Evolutionary conservation across 2,329 filamentous ascomycete genomes (phyloP), one percentile per base, ranked within the genome.

Genomic region (Drechmeria coniospora): DNA sequence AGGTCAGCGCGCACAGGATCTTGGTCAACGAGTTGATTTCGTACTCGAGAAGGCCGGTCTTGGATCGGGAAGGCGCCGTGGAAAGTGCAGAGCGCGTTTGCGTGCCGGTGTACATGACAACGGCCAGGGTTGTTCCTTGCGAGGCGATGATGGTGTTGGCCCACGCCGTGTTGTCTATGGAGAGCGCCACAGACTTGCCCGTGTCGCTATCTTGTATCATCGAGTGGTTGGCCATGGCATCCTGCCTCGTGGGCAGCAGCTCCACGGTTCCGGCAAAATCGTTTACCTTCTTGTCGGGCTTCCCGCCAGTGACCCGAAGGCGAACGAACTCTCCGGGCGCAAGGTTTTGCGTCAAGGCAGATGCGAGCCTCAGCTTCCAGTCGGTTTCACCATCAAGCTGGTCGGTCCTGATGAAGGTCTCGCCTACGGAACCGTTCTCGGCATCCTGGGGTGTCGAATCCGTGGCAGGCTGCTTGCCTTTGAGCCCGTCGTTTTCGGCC

Each of bases 1-100:
- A 60, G 0, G 90, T 98, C 34, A 98, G 64, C 6, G 78, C 72
- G 44, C 90, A 98, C 2, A 98, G 64, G 27, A 95, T 98, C 46
- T 98, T 98, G 21, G 87, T 95, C 25, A 98, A 56, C 4, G 81
- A 87, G 53, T 98, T 98, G 54, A 98, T 95, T 52, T 98, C 92
- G 43, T 84, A 79, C 55, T 98, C 90, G 13, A 98, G 57, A 4
- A 98, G 63, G 2, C 92, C 92, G 1, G 82, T 90, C 56, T 98
- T 98, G 4, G 86, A 94, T 22, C 90, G 72, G 3, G 87, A 92
- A 2, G 82, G 74, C 2, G 84, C 81, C 5, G 90, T 98, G 0
- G 90, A 95, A 19, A 98, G 64, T 5, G 90, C 86, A 15, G 92
- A 92, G 32, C 92, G 74, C 2, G 90, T 98, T 51, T 98, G 82